Conservation (phyloP, 176 grass and related monocot species). For the Miscanthus lutarioriparius region DNA sequence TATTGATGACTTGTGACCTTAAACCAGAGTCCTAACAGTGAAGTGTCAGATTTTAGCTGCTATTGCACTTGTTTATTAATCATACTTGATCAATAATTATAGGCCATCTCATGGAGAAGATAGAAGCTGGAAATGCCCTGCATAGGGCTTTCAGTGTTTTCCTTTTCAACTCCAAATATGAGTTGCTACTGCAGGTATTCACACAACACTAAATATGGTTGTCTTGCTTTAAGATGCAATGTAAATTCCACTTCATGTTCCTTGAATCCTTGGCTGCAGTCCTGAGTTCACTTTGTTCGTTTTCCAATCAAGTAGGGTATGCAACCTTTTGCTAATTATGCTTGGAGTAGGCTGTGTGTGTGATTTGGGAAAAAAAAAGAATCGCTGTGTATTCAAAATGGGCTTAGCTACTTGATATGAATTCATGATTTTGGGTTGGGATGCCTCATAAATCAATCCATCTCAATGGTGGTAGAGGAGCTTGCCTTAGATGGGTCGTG, state of each 20-base stretch:
- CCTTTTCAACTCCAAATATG: slow-evolving; percentile 88
- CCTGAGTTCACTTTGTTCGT: neutral
- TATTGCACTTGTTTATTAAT: slow-evolving; percentile 6
- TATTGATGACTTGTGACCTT: neutral
- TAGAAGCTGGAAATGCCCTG: slow-evolving; percentile 70
- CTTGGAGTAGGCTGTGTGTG: neutral
- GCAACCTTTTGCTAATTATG: neutral
- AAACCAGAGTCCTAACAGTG: neutral
- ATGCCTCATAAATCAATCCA: slow-evolving; percentile 1
- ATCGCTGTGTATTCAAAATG: neutral
- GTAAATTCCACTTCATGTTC: neutral
- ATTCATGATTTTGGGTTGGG: slow-evolving; percentile 7
- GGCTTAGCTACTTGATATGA: neutral
- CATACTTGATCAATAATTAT: slow-evolving; percentile 20
- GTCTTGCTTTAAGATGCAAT: neutral
- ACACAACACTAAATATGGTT: neutral
- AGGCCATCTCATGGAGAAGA: slow-evolving; percentile 98
- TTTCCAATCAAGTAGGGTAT: neutral
- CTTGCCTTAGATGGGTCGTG: neutral
- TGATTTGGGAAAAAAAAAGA: neutral
- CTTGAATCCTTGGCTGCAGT: neutral
- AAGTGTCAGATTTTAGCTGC: neutral
- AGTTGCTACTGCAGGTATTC: slow-evolving; percentile 80
- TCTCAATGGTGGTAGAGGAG: neutral
- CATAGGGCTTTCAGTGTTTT: slow-evolving; percentile 94